Percentiles rank a stretch among this genome's conserved stretches.
Conservation (phyloP, 768 basidiomycete genomes). For the Lactarius indigo region DNA sequence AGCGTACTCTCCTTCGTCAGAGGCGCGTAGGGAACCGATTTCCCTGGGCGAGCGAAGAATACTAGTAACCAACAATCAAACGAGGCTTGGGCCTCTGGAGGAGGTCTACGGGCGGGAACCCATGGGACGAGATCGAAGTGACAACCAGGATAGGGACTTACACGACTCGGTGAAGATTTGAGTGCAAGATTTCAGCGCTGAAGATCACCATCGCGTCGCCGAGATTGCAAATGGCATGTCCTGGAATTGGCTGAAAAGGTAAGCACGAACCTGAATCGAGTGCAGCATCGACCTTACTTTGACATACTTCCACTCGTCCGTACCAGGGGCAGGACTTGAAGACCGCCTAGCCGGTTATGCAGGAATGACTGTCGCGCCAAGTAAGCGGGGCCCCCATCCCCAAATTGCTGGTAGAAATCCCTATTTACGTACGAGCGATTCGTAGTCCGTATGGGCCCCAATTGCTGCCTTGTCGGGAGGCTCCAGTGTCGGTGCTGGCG, state of each 20-base stretch:
- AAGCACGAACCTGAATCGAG: neutral
- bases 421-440: slow-evolving; percentile 26
- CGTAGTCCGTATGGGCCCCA: slow-evolving; percentile 39
- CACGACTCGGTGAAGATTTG: slow-evolving; percentile 34
- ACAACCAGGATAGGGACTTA: no score
- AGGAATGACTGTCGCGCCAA: neutral
- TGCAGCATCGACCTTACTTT: neutral
- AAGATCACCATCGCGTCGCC: slow-evolving; percentile 34
- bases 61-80: slow-evolving; percentile 65
- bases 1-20: slow-evolving; percentile 48
- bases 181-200: slow-evolving; percentile 33
- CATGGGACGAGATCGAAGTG: no score
- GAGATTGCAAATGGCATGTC: slow-evolving; percentile 34
- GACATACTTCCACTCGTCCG: slow-evolving; percentile 9
- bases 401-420: neutral
- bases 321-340: slow-evolving; percentile 1
- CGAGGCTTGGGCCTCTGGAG: slow-evolving; percentile 53
- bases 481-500: slow-evolving; percentile 26
- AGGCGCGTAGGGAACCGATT: slow-evolving; percentile 49
- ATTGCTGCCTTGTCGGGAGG: slow-evolving; percentile 32
- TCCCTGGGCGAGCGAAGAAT: slow-evolving; percentile 63
- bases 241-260: slow-evolving; percentile 30
- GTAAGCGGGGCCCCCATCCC: neutral
- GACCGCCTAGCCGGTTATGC: slow-evolving; percentile 5
- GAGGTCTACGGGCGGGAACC: slow-evolving; percentile 33